Evolutionary conservation across 371 early-diverging fungal species (phyloP), one percentile per base, ranked within the genome.

Genomic region (Rhizopus arrhizus): DNA sequence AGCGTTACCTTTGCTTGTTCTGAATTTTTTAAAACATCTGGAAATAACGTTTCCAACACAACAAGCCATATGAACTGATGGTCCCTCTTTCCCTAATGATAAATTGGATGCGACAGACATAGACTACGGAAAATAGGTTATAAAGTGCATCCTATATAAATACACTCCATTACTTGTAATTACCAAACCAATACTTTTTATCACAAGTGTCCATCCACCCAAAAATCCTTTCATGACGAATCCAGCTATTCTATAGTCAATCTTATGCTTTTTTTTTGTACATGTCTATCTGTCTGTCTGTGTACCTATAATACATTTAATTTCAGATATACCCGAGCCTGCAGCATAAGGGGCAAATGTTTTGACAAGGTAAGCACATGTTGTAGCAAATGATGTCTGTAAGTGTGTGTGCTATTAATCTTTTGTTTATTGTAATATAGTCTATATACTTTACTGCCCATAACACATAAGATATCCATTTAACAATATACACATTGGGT

Each of bases 241-340:
- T 22, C 98, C 97, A 61, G 78, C 81, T 81, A 52, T 13, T 16
- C 4, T 56, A 28, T 56, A 32, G 2, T 42, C 31, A 10, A 15
- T 29, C n/a, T 33, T 43, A 4, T 7, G 11, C 45, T n/a, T 11
- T 38, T n/a, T 38, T 33, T 12, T 31, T 29, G 11, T 48, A 10
- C 12, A 8, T 43, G 6, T 43, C 22, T 22, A 22, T 22, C 22
- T 22, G 22, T 22, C 22, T 22, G 22, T 49, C 22, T 41, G n/a
- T 56, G 48, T 74, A 81, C 95, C 90, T 61, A 98, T 77, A 61
- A 96, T 95, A 56, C 93, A 93, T 74, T 98, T 98, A 66, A 96
- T 93, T 72, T 97, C 97, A 4, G 97, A 91, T 53, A 98, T 91
- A 47, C 97, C 98, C 22, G 93, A 91, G 15, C 98, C 98, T 15